Base-by-base conservation (phyloP, 1,139 yeast genomes). In the Sugiyamaella paludigena region DNA sequence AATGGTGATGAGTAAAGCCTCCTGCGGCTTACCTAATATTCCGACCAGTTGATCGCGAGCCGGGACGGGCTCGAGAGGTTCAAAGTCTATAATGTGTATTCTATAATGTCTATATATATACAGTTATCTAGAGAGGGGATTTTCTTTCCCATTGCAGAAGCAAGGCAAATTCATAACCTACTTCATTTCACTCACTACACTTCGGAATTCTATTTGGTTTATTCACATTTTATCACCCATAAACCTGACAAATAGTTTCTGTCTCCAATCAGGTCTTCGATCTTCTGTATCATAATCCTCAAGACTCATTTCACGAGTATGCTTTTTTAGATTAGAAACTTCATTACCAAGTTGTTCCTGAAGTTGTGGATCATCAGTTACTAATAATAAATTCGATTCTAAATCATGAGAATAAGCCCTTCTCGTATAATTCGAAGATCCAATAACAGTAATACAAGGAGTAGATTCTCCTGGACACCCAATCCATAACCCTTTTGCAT, bases 401-500 rank as follows among this genome's bases (percentile, higher is more conserved):
- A 92, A 74, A 65, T 92, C 99, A 52, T 83, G 79, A 9, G 85
- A 77, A 62, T 92, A 92, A 0, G 98, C 91, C 52, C 99, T 75
- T 56, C 85, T 80, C 0, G 98, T 94, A 65, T 89, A 92, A 65
- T 92, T 92, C 0, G 97, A 88, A 0, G 96, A 87, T 1, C 98
- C 98, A 48, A 92, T 76, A 2, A 91, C 81, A 0, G 97, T 86
- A 26, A 87, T 72, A 37, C 84, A 76, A 2, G 96, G 96, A 28
- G 70, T 62, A 0, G 45, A 45, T n/a, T 56, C 58, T 2, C 48
- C 58, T 0, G 89, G 86, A 7, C 78, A 77, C 7, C 81, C 76
- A 1, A 87, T 70, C 98, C 98, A 92, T 12, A 89, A 72, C 0
- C 99, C 99, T 65, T 92, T 92, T n/a, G 98, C 98, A 64, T 92